phyloP scores from a whole-genome alignment of 345 rosid species.

The Eucalyptus guilfoylei region DNA sequence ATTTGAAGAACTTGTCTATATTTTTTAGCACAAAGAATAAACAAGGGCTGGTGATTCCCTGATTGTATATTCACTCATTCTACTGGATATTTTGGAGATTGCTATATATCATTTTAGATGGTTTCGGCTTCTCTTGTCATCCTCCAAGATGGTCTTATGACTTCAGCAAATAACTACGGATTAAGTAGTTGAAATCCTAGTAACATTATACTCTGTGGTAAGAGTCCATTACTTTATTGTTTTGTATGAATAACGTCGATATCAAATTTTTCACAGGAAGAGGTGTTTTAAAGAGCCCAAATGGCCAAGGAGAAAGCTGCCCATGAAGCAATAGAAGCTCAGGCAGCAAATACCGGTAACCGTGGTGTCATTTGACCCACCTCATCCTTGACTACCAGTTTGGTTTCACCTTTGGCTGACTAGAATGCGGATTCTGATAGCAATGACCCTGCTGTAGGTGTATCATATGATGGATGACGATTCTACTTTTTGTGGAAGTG shows the following conservation, averaged over 20 bases:
- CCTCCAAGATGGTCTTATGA: background rate
- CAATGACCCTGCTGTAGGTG: background rate
- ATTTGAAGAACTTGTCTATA: background rate
- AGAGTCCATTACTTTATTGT: background rate
- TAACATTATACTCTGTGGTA: background rate
- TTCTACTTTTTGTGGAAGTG: background rate
- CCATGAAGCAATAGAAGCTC: slow-evolving; percentile 44
- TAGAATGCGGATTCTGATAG: background rate
- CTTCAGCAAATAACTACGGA: background rate
- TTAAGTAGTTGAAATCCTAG: background rate
- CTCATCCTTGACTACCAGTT: background rate
- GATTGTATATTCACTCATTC: background rate
- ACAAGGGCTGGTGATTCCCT: background rate
- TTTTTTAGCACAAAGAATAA: background rate
- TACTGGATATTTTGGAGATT: background rate
- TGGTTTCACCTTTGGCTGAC: background rate
- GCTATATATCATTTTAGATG: background rate
- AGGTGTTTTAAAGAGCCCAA: slow-evolving; percentile 68
- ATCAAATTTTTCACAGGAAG: slow-evolving; percentile 28
- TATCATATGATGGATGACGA: background rate
- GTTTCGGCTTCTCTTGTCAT: background rate
- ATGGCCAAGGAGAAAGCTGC: slow-evolving; percentile 71
- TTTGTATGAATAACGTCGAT: background rate
- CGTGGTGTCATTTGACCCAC: background rate
- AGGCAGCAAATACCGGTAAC: slow-evolving; percentile 1